These are phyloP conservation scores for Sedum album DNA, from an alignment of 164 flowering plant genomes.

Conservation along the genomic window DNA sequence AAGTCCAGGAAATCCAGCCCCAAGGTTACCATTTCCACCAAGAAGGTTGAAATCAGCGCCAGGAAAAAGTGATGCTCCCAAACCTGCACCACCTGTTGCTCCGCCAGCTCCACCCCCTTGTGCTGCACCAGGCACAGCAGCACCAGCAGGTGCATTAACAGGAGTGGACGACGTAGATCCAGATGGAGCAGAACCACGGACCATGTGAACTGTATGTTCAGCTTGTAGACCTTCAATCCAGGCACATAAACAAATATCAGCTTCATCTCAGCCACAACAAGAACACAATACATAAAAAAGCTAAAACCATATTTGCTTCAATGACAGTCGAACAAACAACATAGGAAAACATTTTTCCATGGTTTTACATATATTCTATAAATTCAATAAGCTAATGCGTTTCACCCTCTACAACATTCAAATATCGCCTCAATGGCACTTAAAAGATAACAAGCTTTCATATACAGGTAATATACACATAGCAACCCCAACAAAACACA, in stretches of 20 bases:
- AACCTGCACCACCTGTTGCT: slow-evolving; percentile 14
- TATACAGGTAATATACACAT: too few species aligned
- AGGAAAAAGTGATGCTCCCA: slow-evolving; percentile 25
- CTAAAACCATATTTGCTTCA: too few species aligned
- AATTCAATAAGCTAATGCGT: too few species aligned
- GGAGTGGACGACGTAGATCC: slow-evolving; percentile 34
- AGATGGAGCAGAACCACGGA: slow-evolving; percentile 60
- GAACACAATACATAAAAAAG: too few species aligned
- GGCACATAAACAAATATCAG: neutral
- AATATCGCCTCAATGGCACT: too few species aligned
- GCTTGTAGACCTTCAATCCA: slow-evolving; percentile 55
- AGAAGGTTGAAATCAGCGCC: slow-evolving; percentile 24
- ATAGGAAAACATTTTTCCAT: too few species aligned
- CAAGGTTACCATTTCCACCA: slow-evolving; percentile 54
- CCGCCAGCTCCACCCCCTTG: slow-evolving; percentile 19
- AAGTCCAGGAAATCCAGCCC: slow-evolving; percentile 75
- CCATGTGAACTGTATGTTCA: slow-evolving; percentile 82
- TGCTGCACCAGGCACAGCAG: slow-evolving; percentile 15
- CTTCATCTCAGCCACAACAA: neutral
- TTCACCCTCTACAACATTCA: too few species aligned
- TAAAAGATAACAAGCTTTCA: too few species aligned
- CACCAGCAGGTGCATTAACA: slow-evolving; percentile 16
- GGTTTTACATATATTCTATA: too few species aligned
- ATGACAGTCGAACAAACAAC: too few species aligned
- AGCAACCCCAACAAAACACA: too few species aligned